phyloP scores from a whole-genome alignment of 75 land plant genomes.

The Pinus taeda region DNA sequence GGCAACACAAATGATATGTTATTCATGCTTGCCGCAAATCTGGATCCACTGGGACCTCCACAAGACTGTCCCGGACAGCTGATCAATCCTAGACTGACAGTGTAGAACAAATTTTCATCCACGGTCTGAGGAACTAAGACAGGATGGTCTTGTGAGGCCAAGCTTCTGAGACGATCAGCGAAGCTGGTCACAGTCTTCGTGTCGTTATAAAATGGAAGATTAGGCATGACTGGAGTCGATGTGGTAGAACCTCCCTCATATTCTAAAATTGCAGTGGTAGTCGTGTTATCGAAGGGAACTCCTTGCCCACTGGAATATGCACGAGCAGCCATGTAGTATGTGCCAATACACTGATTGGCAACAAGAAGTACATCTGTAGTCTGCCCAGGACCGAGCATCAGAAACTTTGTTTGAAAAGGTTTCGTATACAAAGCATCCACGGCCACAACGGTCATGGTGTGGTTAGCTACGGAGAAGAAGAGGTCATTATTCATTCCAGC shows the following conservation, averaged over 20 bases:
- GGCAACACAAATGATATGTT: conserved; percentile 62
- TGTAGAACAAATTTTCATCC: conserved; percentile 49
- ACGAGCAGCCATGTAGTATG: conserved; percentile 36
- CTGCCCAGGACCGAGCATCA: conserved; percentile 29
- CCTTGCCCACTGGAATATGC: conserved; percentile 12
- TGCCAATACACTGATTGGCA: conserved; percentile 8
- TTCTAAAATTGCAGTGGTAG: conserved; percentile 32
- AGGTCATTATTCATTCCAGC: conserved; percentile 22
- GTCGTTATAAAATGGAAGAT: conserved; percentile 50
- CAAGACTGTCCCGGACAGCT: conserved; percentile 34
- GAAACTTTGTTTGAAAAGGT: conserved; percentile 7
- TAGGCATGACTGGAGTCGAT: conserved; percentile 1
- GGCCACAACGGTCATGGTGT: conserved; percentile 30
- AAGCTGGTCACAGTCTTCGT: conserved; percentile 31
- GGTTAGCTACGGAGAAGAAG: conserved; percentile 26
- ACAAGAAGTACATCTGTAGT: conserved; percentile 29
- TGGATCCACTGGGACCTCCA: conserved; percentile 44
- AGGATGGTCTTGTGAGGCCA: conserved; percentile 45
- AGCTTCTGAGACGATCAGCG: conserved; percentile 29
- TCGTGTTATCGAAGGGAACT: conserved; percentile 17
- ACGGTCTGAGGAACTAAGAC: conserved; percentile 47
- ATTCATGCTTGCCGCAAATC: conserved; percentile 31
- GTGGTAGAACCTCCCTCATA: conserved; percentile 7
- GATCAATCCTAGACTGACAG: conserved; percentile 49
- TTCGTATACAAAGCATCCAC: conserved; percentile 24